These are phyloP conservation scores for Citrus inodora DNA, from an alignment of 345 rosid genomes.

Conservation along the genomic window DNA sequence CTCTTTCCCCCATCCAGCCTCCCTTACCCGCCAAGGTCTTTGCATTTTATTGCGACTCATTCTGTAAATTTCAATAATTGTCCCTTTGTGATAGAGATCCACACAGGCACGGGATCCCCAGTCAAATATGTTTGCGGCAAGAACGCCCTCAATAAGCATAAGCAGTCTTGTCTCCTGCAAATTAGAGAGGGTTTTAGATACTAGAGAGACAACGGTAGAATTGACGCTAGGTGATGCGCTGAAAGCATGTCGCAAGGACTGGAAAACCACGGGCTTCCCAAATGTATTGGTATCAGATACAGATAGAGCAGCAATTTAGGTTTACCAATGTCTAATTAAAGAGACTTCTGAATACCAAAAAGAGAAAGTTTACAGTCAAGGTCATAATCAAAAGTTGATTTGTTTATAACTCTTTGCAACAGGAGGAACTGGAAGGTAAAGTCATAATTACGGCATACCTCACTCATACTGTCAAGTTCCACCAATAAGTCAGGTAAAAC, in stretches of 20 bases:
- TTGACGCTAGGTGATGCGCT: background rate
- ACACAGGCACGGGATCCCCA: conserved; percentile 99
- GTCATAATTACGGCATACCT: conserved; percentile 46
- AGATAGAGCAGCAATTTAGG: background rate
- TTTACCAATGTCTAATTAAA: background rate
- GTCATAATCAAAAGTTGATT: background rate
- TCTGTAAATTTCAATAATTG: conserved; percentile 95
- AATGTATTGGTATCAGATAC: background rate
- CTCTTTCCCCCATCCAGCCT: conserved; percentile 13
- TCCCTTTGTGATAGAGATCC: conserved; percentile 96
- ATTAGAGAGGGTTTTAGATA: conserved; percentile 5
- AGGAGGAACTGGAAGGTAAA: conserved; percentile 5
- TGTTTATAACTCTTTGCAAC: background rate
- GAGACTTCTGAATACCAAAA: background rate
- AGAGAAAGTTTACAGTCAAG: background rate
- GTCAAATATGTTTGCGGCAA: conserved; percentile 98
- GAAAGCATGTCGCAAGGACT: background rate
- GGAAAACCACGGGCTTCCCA: background rate
- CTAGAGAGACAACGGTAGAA: background rate
- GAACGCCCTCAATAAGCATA: conserved; percentile 88
- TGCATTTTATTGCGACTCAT: conserved; percentile 99
- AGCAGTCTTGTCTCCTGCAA: conserved; percentile 89
- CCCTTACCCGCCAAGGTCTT: conserved; percentile 88
- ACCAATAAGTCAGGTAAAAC: conserved; percentile 82
- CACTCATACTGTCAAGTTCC: conserved; percentile 85